phyloP scores from a whole-genome alignment of 306 rosid species.

The Dalbergia oliveri region DNA sequence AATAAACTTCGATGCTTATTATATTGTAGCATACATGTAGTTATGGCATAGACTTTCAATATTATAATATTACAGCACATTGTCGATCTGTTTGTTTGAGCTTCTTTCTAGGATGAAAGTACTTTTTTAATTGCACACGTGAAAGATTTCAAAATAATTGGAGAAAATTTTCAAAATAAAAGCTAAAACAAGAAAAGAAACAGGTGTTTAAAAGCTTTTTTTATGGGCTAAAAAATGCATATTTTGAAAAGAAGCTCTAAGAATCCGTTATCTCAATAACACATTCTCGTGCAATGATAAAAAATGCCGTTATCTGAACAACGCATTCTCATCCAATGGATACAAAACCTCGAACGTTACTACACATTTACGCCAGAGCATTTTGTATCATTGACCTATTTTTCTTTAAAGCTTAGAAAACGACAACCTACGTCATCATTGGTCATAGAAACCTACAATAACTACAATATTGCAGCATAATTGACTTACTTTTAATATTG shows the following conservation, averaged over 20 bases:
- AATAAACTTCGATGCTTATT: not conserved
- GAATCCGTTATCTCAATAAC: not conserved
- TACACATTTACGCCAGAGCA: not conserved
- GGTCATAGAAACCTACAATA: constrained; percentile 21
- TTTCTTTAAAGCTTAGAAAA: not conserved
- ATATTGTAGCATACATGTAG: not conserved
- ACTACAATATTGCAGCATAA: constrained; percentile 9
- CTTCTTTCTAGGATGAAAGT: not conserved
- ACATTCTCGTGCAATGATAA: not conserved
- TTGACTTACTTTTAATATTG: constrained; percentile 20
- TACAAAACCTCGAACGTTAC: not conserved
- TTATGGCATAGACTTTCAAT: too few species aligned
- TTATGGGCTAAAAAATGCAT: not conserved
- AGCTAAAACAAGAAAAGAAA: not conserved
- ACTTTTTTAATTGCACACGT: not conserved
- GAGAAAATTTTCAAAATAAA: not conserved
- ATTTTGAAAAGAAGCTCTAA: not conserved
- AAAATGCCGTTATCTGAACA: not conserved
- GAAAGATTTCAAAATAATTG: not conserved
- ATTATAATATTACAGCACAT: too few species aligned
- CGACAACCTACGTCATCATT: not conserved
- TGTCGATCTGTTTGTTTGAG: too few species aligned
- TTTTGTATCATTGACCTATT: not conserved
- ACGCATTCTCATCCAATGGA: not conserved
- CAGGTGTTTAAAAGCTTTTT: not conserved